phyloP scores from a whole-genome alignment of 257 asterid species.

The Misopates orontium region DNA sequence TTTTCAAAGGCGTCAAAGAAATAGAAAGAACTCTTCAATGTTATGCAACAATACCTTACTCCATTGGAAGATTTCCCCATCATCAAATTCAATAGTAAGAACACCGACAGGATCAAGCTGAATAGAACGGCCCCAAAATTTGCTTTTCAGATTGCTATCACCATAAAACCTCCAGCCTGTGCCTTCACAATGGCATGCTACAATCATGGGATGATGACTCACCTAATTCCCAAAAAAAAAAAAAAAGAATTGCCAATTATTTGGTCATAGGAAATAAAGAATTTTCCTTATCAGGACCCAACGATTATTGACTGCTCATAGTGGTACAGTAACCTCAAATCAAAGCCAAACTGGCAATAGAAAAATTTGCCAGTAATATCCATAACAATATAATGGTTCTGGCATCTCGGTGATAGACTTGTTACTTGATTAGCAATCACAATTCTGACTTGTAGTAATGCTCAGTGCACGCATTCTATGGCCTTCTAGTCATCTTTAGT shows the following conservation, averaged over 20 bases:
- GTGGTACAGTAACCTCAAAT: neutral
- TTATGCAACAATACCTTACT: constrained; percentile 59
- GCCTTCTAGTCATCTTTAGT: too few species aligned
- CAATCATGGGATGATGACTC: constrained; percentile 96
- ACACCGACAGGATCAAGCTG: constrained; percentile 93
- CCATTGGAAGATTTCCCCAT: constrained; percentile 96
- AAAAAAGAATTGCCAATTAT: constrained; percentile 17
- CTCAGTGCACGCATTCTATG: too few species aligned
- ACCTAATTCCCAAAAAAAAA: constrained; percentile 52
- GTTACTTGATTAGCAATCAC: too few species aligned
- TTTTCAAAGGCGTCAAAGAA: constrained; percentile 22
- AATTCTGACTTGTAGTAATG: too few species aligned
- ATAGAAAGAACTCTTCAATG: constrained; percentile 6
- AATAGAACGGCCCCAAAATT: constrained; percentile 99
- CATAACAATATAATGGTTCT: too few species aligned
- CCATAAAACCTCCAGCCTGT: constrained; percentile 93
- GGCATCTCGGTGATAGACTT: too few species aligned
- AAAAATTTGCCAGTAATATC: too few species aligned
- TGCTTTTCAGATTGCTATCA: constrained; percentile 93
- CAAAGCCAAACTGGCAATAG: neutral
- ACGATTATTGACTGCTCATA: neutral
- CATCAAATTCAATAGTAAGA: constrained; percentile 89
- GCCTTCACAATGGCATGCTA: constrained; percentile 98
- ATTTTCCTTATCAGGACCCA: neutral
- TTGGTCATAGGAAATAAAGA: constrained; percentile 19